phyloP scores from a whole-genome alignment of 2,329 filamentous ascomycete genomes.

The Diaporthe amygdali region DNA sequence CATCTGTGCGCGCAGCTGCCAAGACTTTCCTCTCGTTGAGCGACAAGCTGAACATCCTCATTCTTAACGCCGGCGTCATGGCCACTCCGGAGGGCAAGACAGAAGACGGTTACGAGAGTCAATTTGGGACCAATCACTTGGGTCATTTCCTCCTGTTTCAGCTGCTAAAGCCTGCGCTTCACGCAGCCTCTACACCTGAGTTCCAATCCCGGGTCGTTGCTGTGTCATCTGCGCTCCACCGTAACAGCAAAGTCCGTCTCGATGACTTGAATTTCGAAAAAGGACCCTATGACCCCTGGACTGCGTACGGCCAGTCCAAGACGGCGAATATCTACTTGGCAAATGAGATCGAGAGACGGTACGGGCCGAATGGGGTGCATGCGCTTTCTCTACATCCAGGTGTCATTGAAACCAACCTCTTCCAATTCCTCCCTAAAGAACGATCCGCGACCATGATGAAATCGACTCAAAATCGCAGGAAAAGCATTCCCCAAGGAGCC shows the following conservation, averaged over 20 bases:
- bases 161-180: no score
- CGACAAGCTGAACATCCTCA: not conserved
- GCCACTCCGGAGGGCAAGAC: not conserved
- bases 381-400: no score
- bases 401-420: no score
- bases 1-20: not conserved
- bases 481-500: no score
- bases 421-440: no score
- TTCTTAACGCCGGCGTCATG: not conserved
- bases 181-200: conserved; percentile 37
- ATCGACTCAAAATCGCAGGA: no score
- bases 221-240: conserved; percentile 44
- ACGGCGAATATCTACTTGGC: not conserved
- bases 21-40: not conserved
- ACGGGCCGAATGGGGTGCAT: not conserved
- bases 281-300: not conserved
- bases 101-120: not conserved
- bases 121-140: not conserved
- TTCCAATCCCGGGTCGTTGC: conserved; percentile 46
- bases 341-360: not conserved
- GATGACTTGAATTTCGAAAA: not conserved
- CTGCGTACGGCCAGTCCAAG: not conserved
- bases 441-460: no score
- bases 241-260: no score
- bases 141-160: not conserved